Base-by-base conservation (phyloP, 139 green algal species). In the Chlamydomonas eustigma region DNA sequence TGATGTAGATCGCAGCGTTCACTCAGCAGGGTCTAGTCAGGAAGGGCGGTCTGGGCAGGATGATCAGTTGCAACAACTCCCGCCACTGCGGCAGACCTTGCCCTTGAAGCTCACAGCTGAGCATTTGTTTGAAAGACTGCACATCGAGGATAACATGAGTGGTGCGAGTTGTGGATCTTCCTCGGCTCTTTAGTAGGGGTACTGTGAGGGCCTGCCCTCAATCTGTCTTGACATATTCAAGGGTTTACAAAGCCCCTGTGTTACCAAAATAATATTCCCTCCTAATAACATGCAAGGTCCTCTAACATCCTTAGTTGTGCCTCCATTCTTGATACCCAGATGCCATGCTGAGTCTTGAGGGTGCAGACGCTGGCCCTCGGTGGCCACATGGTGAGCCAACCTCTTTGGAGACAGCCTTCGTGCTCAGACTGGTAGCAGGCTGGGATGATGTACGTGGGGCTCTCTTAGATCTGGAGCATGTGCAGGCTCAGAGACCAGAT, bases 71-170 rank as follows among this genome's bases (percentile, higher is more conserved):
- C n/a, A 39, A 30, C 39, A 63, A 35, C 37, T 44, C 2, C 34
- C 44, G 6, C 73, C 63, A 33, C 28, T 39, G 38, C n/a, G 4
- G 51, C 44, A 38, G 25, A 69, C 78, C 1, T 70, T 73, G 12
- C 75, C 75, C 2, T 37, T 70, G 44, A 44, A 36, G 25, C 37
- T 85, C 28, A 64, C 34, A 24, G 75, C 51, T 24, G 80, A 85
- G 71, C 69, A 85, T 50, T n/a, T 81, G 25, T 81, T 85, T 77
- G 72, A 74, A 38, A 22, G 77, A 38, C 64, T 76, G 64, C 64
- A 66, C 38, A 66, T 79, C 39, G 12, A 58, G 44, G 44, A 58
- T 58, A 18, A n/a, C n/a, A n/a, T n/a, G n/a, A n/a, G n/a, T n/a
- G n/a, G 44, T 58, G 44, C 12, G 18, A 58, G 44, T 58, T 58